Evolutionary conservation across 306 rosid species (phyloP).

Genomic region (Malus sieversii): DNA sequence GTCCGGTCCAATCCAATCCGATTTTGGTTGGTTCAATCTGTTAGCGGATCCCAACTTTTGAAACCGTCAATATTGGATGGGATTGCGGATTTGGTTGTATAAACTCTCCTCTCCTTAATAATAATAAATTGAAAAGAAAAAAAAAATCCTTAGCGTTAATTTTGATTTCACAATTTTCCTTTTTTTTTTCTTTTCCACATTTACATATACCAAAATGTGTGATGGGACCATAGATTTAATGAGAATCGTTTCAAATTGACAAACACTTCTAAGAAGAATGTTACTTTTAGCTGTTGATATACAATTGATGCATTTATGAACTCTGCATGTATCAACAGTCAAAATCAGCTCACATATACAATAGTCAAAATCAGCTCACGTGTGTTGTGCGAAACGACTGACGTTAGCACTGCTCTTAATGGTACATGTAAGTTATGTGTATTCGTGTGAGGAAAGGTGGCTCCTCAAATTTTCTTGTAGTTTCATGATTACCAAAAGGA

Average conservation of each 20-base stretch:
- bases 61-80: no score
- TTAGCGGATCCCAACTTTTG: no score
- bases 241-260: background rate
- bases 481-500: background rate
- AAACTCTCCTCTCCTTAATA: no score
- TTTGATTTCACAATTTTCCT: no score
- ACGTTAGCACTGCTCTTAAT: background rate
- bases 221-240: no score
- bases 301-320: background rate
- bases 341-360: background rate
- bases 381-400: background rate
- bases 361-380: background rate
- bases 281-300: background rate
- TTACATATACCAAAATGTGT: no score
- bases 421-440: background rate
- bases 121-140: no score
- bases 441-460: background rate
- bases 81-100: no score
- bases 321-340: accelerated
- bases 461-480: background rate
- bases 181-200: no score
- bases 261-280: background rate
- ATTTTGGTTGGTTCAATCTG: no score
- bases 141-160: no score
- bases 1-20: no score